Evolutionary conservation across 192 early-diverging fungal species (phyloP).

Genomic region (Gaertneriomyces sp.): DNA sequence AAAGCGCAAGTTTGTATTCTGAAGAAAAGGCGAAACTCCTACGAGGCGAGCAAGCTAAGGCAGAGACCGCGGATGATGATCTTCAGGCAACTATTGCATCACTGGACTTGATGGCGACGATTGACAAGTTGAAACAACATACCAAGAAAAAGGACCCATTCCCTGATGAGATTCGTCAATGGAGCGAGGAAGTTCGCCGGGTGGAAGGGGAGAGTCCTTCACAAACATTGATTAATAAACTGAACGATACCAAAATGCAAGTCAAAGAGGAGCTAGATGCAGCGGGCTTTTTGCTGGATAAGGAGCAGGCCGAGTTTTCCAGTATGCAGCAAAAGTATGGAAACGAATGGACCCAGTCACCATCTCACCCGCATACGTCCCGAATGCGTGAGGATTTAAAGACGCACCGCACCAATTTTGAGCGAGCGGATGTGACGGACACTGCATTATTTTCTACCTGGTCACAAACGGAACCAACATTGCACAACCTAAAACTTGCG

Average conservation of each 20-base stretch:
- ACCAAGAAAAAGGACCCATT: constrained; percentile 35
- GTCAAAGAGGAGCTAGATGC: constrained; percentile 66
- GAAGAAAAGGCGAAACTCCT: constrained; percentile 95
- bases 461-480: constrained; percentile 41
- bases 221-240: constrained; percentile 54
- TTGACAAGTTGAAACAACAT: constrained; percentile 72
- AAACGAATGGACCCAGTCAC: constrained; percentile 80
- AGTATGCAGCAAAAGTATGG: constrained; percentile 63
- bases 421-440: constrained; percentile 66
- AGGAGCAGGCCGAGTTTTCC: constrained; percentile 85
- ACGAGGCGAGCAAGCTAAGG: constrained; percentile 71
- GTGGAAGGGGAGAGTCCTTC: constrained; percentile 21
- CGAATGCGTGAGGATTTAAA: constrained; percentile 73
- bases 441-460: constrained; percentile 28
- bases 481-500: constrained; percentile 38
- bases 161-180: constrained; percentile 27
- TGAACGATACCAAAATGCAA: constrained; percentile 66
- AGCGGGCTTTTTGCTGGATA: constrained; percentile 66
- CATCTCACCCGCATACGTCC: constrained; percentile 70
- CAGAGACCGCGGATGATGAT: constrained; percentile 80
- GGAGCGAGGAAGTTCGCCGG: constrained; percentile 56
- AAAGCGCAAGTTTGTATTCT: constrained; percentile 88
- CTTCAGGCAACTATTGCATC: constrained; percentile 77
- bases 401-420: constrained; percentile 70
- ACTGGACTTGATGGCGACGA: constrained; percentile 74